Evolutionary conservation across 495 filamentous ascomycete species (phyloP), one percentile per base, ranked within the genome.

Genomic region (Penicillium dipodomyicola): DNA sequence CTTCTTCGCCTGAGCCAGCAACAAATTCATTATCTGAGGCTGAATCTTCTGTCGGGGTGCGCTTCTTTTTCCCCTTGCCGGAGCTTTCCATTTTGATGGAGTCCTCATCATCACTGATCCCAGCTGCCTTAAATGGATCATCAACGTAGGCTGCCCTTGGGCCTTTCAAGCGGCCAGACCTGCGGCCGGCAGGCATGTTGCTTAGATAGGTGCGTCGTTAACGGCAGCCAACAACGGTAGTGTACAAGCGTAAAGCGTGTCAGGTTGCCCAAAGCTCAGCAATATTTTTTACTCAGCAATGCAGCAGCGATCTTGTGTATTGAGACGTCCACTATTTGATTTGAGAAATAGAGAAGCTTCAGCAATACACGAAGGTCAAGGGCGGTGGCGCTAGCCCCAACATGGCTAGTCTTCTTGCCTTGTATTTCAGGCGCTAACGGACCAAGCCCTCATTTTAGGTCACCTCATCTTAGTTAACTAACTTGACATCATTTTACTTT

Each of bases 81-180:
- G 50, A 11, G 4, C 22, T 27, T 33, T 32, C 47, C 14, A 17
- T 20, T 11, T 59, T 29, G 10, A 58, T 65, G 3, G 60, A 35
- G 20, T 68, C 68, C 4, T 65, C 69, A 0, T 70, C 65, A 30
- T 76, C 74, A 32, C 62, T 71, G 4, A 74, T 58, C 1, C 70
- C 72, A 27, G 66, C 67, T 2, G 61, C 47, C 46, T 65, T 61
- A 33, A 75, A 70, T 17, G 69, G 67, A 58, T 76, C 76, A 42
- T 68, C 52, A 5, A 62, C 68, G 62, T 78, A 78, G 10, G 64
- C 68, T 5, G 65, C 65, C 45, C 60, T 63, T 35, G 65, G 52
- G 25, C 69, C 64, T 49, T 65, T 65, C n/a, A 61, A 47, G 50
- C 76, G 76, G 27, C 54, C 68, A 10, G 76, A 78, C 57, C 73